Percentiles rank a stretch among this genome's conserved stretches.
Conservation (phyloP, 768 basidiomycete genomes). For the Fomitopsis pulvina region DNA sequence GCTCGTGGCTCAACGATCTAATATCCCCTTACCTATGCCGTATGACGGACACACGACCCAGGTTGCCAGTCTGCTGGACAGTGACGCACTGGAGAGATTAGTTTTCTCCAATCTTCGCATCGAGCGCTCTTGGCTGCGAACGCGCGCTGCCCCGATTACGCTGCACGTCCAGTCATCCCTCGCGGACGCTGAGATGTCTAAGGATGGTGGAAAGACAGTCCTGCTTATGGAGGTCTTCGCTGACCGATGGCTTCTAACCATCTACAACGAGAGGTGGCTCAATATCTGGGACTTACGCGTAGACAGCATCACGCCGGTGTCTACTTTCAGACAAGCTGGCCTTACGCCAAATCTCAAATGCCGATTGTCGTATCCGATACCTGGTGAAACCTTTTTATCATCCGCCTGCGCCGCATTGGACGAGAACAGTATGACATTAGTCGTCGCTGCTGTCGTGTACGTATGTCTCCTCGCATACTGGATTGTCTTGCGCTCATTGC, state of each 20-base stretch:
- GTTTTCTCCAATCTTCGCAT: constrained; percentile 3
- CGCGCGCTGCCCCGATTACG: constrained; percentile 7
- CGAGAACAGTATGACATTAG: constrained; percentile 6
- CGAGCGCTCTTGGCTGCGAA: constrained; percentile 12
- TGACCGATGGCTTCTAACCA: constrained; percentile 42
- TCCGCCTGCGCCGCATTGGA: constrained; percentile 14
- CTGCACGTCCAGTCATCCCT: neutral
- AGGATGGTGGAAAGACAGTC: constrained; percentile 16
- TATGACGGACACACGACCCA: neutral
- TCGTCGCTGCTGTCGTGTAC: constrained; percentile 20
- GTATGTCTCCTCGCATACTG: constrained; percentile 1
- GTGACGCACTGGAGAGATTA: constrained; percentile 3
- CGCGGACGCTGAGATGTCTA: neutral
- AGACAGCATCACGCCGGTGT: constrained; percentile 4
- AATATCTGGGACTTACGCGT: constrained; percentile 34
- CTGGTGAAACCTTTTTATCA: constrained; percentile 9
- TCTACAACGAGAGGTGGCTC: constrained; percentile 35
- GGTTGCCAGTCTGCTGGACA: neutral
- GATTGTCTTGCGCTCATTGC: neutral
- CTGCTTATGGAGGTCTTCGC: constrained; percentile 34
- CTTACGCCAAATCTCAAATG: neutral
- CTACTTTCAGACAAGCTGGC: neutral
- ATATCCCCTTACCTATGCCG: constrained; percentile 11
- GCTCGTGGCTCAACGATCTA: constrained; percentile 4
- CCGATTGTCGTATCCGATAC: constrained; percentile 5